These are phyloP conservation scores for Wickerhamia fluorescens DNA, from an alignment of 805 yeast species.

Conservation along the genomic window DNA sequence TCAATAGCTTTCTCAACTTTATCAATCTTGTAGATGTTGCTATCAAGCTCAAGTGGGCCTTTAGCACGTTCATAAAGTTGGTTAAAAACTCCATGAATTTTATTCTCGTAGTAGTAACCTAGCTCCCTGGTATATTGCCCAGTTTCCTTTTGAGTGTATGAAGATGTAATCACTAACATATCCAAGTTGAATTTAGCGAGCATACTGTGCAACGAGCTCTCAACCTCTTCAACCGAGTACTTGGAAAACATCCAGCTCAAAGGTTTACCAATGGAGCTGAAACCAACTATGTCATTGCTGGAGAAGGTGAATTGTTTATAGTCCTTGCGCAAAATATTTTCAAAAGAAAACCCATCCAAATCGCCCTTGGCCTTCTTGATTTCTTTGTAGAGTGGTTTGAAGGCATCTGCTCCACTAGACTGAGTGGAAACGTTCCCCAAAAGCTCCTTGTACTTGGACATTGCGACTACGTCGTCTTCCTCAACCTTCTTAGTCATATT, in stretches of 20 bases:
- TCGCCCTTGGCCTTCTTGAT: conserved; percentile 51
- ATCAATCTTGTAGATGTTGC: conserved; percentile 16
- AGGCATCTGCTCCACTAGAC: not conserved
- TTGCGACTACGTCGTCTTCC: conserved; percentile 44
- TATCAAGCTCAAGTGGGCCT: conserved; percentile 17
- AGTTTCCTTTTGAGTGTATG: conserved; percentile 29
- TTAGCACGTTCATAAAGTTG: conserved; percentile 14
- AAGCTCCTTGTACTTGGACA: conserved; percentile 27
- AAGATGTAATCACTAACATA: conserved; percentile 29
- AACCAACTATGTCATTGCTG: conserved; percentile 48
- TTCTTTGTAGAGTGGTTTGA: conserved; percentile 10
- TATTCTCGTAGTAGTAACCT: conserved; percentile 17
- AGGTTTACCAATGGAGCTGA: conserved; percentile 67
- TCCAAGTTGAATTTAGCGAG: conserved; percentile 13
- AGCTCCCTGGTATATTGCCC: conserved; percentile 29
- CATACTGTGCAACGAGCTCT: conserved; percentile 14
- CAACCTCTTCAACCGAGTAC: conserved; percentile 17
- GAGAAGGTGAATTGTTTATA: conserved; percentile 60
- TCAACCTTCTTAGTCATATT: conserved; percentile 62
- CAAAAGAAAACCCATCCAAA: conserved; percentile 49
- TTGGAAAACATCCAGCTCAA: conserved; percentile 43
- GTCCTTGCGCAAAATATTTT: conserved; percentile 72
- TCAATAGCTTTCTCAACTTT: conserved; percentile 9
- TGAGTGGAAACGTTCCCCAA: conserved; percentile 3
- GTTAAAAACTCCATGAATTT: conserved; percentile 8